Evolutionary conservation across 768 basidiomycete species (phyloP).

Genomic region (Russula earlei): DNA sequence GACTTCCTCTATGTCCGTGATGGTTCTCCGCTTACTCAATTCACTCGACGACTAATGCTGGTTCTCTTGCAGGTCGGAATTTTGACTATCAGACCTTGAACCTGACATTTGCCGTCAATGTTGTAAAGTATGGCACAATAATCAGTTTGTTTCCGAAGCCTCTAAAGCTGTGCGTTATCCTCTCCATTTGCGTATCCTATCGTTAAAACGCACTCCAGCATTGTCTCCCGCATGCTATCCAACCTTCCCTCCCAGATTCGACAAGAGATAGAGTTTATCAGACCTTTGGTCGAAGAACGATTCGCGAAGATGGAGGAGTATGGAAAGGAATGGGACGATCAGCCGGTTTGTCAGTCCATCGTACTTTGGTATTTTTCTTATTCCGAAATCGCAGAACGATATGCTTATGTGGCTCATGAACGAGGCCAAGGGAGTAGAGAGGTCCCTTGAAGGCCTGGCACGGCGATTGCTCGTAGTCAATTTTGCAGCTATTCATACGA

Average conservation of each 20-base stretch:
- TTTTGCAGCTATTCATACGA: slow-evolving; percentile 31
- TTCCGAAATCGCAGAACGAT: slow-evolving; percentile 30
- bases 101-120: slow-evolving; percentile 28
- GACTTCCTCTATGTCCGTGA: slow-evolving; percentile 27
- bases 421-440: slow-evolving; percentile 27
- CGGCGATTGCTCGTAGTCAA: slow-evolving; percentile 25
- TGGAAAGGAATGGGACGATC: slow-evolving; percentile 22
- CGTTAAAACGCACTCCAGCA: slow-evolving; percentile 4
- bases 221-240: slow-evolving; percentile 15
- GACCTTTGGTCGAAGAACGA: slow-evolving; percentile 18
- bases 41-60: background rate
- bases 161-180: slow-evolving; percentile 29
- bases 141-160: slow-evolving; percentile 29
- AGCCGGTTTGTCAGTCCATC: slow-evolving; percentile 20
- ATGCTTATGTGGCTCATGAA: slow-evolving; percentile 39
- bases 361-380: background rate
- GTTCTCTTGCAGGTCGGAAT: slow-evolving; percentile 23
- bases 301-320: slow-evolving; percentile 16
- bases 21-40: background rate
- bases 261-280: slow-evolving; percentile 7
- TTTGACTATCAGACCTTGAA: slow-evolving; percentile 25
- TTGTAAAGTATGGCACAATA: slow-evolving; percentile 23
- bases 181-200: background rate
- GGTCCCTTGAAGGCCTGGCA: slow-evolving; percentile 28
- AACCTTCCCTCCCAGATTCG: slow-evolving; percentile 11